Evolutionary conservation across 2,329 filamentous ascomycete genomes (phyloP).

Genomic region (Elsinoe arachidis): DNA sequence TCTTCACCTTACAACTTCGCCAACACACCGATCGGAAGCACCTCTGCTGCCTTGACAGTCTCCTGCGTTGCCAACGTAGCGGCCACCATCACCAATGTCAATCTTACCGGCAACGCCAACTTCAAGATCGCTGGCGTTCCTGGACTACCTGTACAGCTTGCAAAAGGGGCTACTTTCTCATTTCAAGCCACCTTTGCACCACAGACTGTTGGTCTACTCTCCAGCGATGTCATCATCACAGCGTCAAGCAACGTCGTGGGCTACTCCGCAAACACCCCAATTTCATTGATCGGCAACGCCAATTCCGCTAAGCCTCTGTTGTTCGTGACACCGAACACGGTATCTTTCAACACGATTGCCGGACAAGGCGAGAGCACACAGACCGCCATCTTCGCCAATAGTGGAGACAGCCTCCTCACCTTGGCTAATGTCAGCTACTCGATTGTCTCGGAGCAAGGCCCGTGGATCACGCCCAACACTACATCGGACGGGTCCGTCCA

Average conservation of each 20-base stretch:
- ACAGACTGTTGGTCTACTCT: slow-evolving; percentile 39
- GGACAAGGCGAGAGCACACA: slow-evolving; percentile 36
- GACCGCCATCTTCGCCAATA: slow-evolving; percentile 42
- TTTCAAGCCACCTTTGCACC: slow-evolving; percentile 38
- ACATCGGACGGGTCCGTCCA: slow-evolving; percentile 27
- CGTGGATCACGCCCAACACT: slow-evolving; percentile 34
- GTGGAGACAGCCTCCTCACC: slow-evolving; percentile 40
- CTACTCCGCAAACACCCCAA: slow-evolving; percentile 40
- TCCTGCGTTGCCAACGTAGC: slow-evolving; percentile 43
- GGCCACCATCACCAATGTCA: slow-evolving; percentile 35
- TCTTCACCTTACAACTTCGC: slow-evolving; percentile 43
- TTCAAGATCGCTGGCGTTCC: slow-evolving; percentile 30
- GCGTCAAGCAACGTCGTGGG: slow-evolving; percentile 41
- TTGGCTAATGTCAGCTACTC: slow-evolving; percentile 41
- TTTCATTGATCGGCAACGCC: slow-evolving; percentile 43
- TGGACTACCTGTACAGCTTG: slow-evolving; percentile 25
- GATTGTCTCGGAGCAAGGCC: slow-evolving; percentile 35
- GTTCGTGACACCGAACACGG: slow-evolving; percentile 38
- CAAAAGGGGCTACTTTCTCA: slow-evolving; percentile 33
- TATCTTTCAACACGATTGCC: slow-evolving; percentile 45
- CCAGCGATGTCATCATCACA: slow-evolving; percentile 40
- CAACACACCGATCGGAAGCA: slow-evolving; percentile 33
- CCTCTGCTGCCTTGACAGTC: slow-evolving; percentile 28
- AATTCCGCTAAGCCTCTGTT: slow-evolving; percentile 41
- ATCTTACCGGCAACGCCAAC: slow-evolving; percentile 31